Evolutionary conservation across 371 early-diverging fungal species (phyloP), one percentile per base, ranked within the genome.

Genomic region (Actinomucor elegans): DNA sequence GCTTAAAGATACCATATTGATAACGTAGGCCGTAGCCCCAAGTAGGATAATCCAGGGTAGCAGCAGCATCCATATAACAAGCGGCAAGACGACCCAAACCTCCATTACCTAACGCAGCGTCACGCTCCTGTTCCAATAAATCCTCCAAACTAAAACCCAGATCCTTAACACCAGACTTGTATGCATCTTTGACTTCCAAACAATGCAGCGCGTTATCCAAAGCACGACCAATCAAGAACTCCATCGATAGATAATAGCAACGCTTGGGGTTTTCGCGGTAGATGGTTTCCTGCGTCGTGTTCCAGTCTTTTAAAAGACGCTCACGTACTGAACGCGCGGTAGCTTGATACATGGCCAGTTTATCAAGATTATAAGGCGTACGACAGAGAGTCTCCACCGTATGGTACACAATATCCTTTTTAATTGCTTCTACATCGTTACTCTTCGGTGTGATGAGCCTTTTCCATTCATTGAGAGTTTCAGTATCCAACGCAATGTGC

Each of bases 1-100:
- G 96, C 72, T 95, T 87, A 79, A 96, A 96, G 75, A 96, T 95
- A 66, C 96, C 96, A 65, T 96, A 96, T 60, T 84, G 91, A 80
- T 96, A 96, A 31, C 91, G 87, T 32, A 91, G 74, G 38, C 90
- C 90, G 61, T 91, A 91, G 45, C 91, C 92, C 91, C 93, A 93
- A 18, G 88, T 94, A 21, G 96, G 94, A 50, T 90, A 91, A 71
- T 94, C 88, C 27, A 87, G 62, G 37, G 92, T 87, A 28, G 96
- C 96, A 59, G 94, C 64, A 28, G 94, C 90, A 66, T 95, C 94
- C 83, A 94, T 90, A 58, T 89, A 94, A 61, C 94, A 94, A 29
- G 94, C 94, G 5, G 94, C 94, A 37, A 94, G 79, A 40, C 94
- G 90, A 29, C 94, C 94, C 2, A 96, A 73, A 64, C 96, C 96